phyloP scores from a whole-genome alignment of 805 yeast species.

The Pichia nanzhaoensis region DNA sequence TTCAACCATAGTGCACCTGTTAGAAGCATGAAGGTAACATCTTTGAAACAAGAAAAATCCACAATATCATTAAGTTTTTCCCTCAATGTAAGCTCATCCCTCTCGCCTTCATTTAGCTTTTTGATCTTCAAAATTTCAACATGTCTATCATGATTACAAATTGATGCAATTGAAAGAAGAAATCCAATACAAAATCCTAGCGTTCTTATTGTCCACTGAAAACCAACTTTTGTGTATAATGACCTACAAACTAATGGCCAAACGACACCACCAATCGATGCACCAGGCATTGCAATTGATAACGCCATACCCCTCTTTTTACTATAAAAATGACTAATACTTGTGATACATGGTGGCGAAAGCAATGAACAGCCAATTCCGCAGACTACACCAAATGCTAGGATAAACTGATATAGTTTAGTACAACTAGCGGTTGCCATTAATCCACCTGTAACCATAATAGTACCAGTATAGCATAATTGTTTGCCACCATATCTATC shows the following conservation, averaged over 20 bases:
- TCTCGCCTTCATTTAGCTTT: slow-evolving; percentile 10
- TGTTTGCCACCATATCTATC: slow-evolving; percentile 40
- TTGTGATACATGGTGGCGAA: slow-evolving; percentile 40
- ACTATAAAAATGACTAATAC: slow-evolving; percentile 55
- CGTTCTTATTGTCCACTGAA: slow-evolving; percentile 53
- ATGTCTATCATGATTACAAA: slow-evolving; percentile 28
- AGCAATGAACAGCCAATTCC: slow-evolving; percentile 43
- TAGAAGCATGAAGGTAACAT: slow-evolving; percentile 34
- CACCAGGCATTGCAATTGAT: slow-evolving; percentile 57
- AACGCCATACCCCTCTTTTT: slow-evolving; percentile 51
- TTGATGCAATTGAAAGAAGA: slow-evolving; percentile 24
- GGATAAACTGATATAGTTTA: slow-evolving; percentile 42
- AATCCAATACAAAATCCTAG: slow-evolving; percentile 41
- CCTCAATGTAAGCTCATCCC: background rate
- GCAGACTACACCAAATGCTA: slow-evolving; percentile 42
- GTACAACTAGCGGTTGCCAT: slow-evolving; percentile 40
- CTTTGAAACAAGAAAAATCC: slow-evolving; percentile 36
- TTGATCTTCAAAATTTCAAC: slow-evolving; percentile 17
- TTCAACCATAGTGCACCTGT: slow-evolving; percentile 38
- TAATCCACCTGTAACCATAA: slow-evolving; percentile 33
- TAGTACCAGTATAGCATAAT: slow-evolving; percentile 32
- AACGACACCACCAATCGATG: slow-evolving; percentile 49
- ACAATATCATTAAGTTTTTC: slow-evolving; percentile 25
- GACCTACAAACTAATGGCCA: slow-evolving; percentile 49
- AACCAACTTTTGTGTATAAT: slow-evolving; percentile 46